These are phyloP conservation scores for Scheffersomyces lignicola DNA, from an alignment of 1,139 yeast species.

Conservation along the genomic window DNA sequence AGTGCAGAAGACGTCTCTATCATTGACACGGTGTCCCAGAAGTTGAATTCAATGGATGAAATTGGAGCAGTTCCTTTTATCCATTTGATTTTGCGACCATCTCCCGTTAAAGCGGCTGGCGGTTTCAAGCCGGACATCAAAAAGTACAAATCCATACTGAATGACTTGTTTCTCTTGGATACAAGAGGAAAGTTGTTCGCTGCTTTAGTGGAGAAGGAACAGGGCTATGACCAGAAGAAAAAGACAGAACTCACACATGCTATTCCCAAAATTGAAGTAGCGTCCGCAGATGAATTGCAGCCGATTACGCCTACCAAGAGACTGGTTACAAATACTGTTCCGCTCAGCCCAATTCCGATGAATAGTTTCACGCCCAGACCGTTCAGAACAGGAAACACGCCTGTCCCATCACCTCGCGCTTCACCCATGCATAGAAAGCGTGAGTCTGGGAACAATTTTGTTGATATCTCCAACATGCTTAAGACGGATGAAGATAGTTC, in stretches of 20 bases:
- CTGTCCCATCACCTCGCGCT: constrained; percentile 40
- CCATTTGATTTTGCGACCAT: constrained; percentile 44
- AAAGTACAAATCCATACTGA: constrained; percentile 26
- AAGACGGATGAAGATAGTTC: too few species aligned
- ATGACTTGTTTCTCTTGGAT: constrained; percentile 28
- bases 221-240: constrained; percentile 27
- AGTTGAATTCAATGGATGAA: constrained; percentile 36
- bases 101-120: constrained; percentile 32
- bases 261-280: constrained; percentile 2
- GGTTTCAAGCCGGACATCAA: constrained; percentile 46
- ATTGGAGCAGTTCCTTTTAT: constrained; percentile 43
- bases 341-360: constrained; percentile 19
- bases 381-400: constrained; percentile 42
- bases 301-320: constrained; percentile 9
- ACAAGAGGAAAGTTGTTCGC: constrained; percentile 26
- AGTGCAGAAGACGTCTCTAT: constrained; percentile 12
- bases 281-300: constrained; percentile 4
- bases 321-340: not conserved
- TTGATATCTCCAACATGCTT: not conserved
- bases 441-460: constrained; percentile 12
- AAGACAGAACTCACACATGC: constrained; percentile 21
- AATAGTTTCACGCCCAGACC: constrained; percentile 40
- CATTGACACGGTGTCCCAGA: constrained; percentile 13
- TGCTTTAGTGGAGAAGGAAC: constrained; percentile 31
- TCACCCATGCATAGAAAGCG: constrained; percentile 36